These are phyloP conservation scores for Benincasa hispida DNA, from an alignment of 306 rosid genomes.

Conservation along the genomic window DNA sequence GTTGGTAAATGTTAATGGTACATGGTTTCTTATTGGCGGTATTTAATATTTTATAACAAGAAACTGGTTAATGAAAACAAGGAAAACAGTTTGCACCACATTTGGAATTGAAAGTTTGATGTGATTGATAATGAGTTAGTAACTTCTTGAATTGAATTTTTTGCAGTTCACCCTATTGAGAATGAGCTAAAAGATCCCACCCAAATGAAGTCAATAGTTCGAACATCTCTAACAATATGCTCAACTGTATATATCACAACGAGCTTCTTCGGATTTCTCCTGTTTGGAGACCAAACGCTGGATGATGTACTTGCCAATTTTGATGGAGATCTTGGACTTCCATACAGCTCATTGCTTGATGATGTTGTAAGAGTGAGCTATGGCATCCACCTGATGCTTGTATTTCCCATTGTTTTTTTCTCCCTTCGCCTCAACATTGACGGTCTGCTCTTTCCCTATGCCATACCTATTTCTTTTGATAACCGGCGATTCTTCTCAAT, in stretches of 20 bases:
- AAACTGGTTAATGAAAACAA: background rate
- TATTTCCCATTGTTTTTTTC: constrained; percentile 62
- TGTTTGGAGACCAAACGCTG: constrained; percentile 54
- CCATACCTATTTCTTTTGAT: constrained; percentile 41
- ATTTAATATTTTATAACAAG: background rate
- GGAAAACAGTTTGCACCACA: background rate
- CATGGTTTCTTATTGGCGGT: background rate
- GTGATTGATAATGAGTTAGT: background rate
- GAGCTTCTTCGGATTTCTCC: constrained; percentile 45
- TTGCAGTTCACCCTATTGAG: constrained; percentile 60
- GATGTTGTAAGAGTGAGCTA: constrained; percentile 65
- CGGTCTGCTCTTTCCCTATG: constrained; percentile 52
- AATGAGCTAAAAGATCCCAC: constrained; percentile 41
- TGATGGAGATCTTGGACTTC: constrained; percentile 60
- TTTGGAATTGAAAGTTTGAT: background rate
- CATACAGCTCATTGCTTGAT: constrained; percentile 46
- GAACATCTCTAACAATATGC: constrained; percentile 38
- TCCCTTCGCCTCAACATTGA: constrained; percentile 67
- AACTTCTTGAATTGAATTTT: background rate
- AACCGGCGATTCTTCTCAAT: constrained; percentile 38
- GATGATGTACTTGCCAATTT: constrained; percentile 73
- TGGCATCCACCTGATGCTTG: constrained; percentile 66
- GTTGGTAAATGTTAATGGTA: background rate
- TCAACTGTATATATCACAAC: constrained; percentile 41
- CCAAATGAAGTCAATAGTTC: constrained; percentile 43